Evolutionary conservation across 768 basidiomycete genomes (phyloP), one percentile per base, ranked within the genome.

Genomic region (Sporobolomyces phaffii): DNA sequence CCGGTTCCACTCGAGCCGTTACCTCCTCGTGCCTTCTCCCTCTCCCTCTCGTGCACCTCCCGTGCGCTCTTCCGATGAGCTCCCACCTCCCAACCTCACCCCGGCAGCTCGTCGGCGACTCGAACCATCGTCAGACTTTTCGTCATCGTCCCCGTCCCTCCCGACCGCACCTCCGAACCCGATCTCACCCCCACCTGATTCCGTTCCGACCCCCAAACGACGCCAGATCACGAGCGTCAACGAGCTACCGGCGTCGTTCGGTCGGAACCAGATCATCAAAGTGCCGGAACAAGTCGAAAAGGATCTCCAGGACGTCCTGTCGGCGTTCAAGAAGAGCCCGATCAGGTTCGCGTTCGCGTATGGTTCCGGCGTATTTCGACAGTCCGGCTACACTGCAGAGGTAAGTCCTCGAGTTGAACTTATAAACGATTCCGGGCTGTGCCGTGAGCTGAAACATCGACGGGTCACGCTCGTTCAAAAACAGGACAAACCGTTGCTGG

Each of bases 291-390:
- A 65, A 44, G 51, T 75, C 9, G 22, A 68, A 52, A 48, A 31
- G 20, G 75, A 74, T 18, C 82, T 94, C 20, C 89, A 92, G 75
- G 81, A 82, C 65, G 86, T 97, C 62, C 86, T 96, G 38, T 80
- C 80, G 18, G 82, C 84, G 52, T 94, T 97, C 74, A 83, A 90
- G 45, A 51, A 57, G 20, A 90, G 90, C 0, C 93, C 93, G 14
- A 89, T 97, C 53, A 86, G 93, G 26, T 98, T 94, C 81, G 96
- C 93, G 1, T 92, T 97, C 75, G 96, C 96, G 0, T 99, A 98
- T 76, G 96, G 96, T 17, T 91, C 88, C 4, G 96, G 94, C 0
- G 92, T 98, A 2, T 96, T 96, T 73, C 85, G 89, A 74, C 96
- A 99, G 78, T 86, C 87, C 60, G 90, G 93, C 22, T 89, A 93